Conservation (phyloP, 2,329 filamentous ascomycete genomes). For the Microdochium nivale region DNA sequence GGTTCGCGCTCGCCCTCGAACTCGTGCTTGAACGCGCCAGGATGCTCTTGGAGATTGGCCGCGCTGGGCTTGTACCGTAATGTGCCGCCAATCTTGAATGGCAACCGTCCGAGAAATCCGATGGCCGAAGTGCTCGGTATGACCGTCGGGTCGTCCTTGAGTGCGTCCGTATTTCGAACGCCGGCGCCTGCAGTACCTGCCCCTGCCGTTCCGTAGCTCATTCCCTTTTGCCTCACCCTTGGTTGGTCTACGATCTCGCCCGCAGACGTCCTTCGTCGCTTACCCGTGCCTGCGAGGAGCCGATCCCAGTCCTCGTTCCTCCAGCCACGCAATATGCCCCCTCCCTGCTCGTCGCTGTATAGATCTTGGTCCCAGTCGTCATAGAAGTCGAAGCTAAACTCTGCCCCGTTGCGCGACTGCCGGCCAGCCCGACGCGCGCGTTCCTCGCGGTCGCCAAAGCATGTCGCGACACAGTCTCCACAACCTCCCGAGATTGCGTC, state of each 20-base stretch:
- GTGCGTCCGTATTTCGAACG: neutral
- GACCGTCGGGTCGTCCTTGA: slow-evolving; percentile 71
- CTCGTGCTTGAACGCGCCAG: slow-evolving; percentile 40
- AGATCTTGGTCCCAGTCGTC: slow-evolving; percentile 81
- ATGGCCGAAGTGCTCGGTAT: slow-evolving; percentile 81
- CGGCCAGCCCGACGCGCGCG: slow-evolving; percentile 58
- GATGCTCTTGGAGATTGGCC: slow-evolving; percentile 83
- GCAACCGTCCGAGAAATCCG: slow-evolving; percentile 74
- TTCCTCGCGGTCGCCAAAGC: slow-evolving; percentile 65
- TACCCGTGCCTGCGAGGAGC: slow-evolving; percentile 61
- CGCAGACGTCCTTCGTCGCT: slow-evolving; percentile 9
- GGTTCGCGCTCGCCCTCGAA: slow-evolving; percentile 55
- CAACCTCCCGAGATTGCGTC: slow-evolving; percentile 56
- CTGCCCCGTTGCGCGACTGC: slow-evolving; percentile 52
- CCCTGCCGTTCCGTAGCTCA: slow-evolving; percentile 57
- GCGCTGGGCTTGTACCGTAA: slow-evolving; percentile 85
- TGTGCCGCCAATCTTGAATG: slow-evolving; percentile 76
- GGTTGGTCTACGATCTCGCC: slow-evolving; percentile 19
- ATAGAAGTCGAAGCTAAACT: slow-evolving; percentile 93
- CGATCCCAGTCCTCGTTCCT: slow-evolving; percentile 79
- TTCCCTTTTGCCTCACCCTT: slow-evolving; percentile 54
- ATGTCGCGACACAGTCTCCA: slow-evolving; percentile 64
- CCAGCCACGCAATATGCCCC: slow-evolving; percentile 63
- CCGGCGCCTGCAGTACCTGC: neutral
- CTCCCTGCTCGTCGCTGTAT: slow-evolving; percentile 33